Evolutionary conservation across 345 rosid genomes (phyloP).

Genomic region (Clarkia xantiana): DNA sequence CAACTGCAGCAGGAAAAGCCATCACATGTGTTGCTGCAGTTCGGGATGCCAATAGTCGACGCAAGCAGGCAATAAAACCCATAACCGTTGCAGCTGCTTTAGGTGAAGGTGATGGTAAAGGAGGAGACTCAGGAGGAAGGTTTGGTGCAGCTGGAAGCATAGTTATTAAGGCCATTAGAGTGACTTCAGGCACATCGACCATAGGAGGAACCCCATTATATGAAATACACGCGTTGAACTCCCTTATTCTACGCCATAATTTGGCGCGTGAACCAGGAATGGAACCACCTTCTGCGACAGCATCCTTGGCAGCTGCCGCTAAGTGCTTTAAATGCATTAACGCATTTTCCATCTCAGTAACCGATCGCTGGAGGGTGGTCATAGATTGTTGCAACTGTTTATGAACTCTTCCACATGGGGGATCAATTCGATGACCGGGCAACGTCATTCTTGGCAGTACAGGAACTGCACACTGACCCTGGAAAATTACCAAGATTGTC

Average conservation of each 20-base stretch:
- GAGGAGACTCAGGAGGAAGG: conserved; percentile 90
- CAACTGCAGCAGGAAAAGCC: conserved; percentile 99
- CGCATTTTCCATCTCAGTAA: conserved; percentile 57
- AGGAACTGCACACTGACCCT: conserved; percentile 82
- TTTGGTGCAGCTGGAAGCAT: conserved; percentile 91
- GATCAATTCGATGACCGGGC: conserved; percentile 99
- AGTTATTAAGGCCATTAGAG: conserved; percentile 94
- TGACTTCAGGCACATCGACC: conserved; percentile 90
- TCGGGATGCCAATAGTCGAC: conserved; percentile 78
- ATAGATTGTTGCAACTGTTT: conserved; percentile 15
- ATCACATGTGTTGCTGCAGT: conserved; percentile 92
- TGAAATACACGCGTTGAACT: conserved; percentile 90
- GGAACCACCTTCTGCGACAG: conserved; percentile 94
- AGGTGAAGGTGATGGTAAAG: conserved; percentile 97
- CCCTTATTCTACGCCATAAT: conserved; percentile 96
- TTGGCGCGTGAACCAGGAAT: conserved; percentile 93
- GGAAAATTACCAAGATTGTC: conserved; percentile 12
- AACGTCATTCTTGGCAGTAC: conserved; percentile 88
- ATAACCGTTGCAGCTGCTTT: conserved; percentile 98
- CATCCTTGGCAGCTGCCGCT: conserved; percentile 96
- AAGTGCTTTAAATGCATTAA: conserved; percentile 88
- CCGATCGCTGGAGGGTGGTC: conserved; percentile 31
- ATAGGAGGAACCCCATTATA: conserved; percentile 73
- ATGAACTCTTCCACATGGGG: conserved; percentile 91
- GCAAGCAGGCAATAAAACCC: conserved; percentile 92